Conservation (phyloP, 345 rosid genomes). For the Noccaea caerulescens region DNA sequence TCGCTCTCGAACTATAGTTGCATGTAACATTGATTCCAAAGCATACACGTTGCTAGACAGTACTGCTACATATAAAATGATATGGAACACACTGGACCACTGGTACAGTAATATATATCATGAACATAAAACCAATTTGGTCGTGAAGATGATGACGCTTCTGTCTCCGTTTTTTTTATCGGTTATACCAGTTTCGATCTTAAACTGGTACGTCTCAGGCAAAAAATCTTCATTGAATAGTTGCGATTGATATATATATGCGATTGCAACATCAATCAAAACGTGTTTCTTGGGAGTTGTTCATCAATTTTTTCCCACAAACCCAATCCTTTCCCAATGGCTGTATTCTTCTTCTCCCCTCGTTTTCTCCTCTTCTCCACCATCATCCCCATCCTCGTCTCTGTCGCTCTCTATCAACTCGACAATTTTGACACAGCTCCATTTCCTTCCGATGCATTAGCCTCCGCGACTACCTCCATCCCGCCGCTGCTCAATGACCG, state of each 20-base stretch:
- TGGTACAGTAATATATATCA: background rate
- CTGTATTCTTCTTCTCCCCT: background rate
- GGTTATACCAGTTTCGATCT: no score
- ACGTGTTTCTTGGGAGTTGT: background rate
- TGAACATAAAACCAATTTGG: no score
- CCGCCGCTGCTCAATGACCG: constrained; percentile 40
- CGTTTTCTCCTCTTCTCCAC: constrained; percentile 32
- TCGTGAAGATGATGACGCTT: no score
- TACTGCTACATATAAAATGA: background rate
- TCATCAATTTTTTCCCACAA: background rate
- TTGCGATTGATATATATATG: background rate
- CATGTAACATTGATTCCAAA: background rate
- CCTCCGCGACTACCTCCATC: constrained; percentile 4
- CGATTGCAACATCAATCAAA: background rate
- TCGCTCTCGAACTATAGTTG: background rate
- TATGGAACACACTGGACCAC: background rate
- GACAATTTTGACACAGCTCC: constrained; percentile 61
- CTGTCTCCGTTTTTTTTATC: no score
- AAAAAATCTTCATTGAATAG: no score
- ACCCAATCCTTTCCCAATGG: constrained; percentile 13
- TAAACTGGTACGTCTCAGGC: no score
- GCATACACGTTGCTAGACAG: background rate
- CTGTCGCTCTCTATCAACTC: constrained; percentile 48
- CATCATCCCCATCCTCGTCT: constrained; percentile 44
- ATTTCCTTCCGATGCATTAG: constrained; percentile 48